Percentiles rank a stretch among this genome's conserved stretches.
Evolutionary conservation across 2,329 filamentous ascomycete genomes (phyloP).

Genomic region (Sporothrix phasma): DNA sequence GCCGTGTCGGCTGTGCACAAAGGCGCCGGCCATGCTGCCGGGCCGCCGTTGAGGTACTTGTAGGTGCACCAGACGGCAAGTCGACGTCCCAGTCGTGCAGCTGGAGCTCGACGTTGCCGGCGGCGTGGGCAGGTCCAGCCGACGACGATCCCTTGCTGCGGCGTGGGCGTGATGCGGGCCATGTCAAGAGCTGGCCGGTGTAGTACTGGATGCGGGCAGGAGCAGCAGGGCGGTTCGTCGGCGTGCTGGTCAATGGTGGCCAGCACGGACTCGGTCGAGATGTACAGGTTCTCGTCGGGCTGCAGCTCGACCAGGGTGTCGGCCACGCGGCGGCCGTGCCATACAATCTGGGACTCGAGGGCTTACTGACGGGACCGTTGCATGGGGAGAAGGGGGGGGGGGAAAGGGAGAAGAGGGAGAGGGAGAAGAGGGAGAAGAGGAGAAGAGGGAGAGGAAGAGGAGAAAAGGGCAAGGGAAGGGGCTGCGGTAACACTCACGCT

Average conservation of each 20-base stretch:
- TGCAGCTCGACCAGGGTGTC: conserved; percentile 66
- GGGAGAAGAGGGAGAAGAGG: too few species aligned
- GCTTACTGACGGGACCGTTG: conserved; percentile 51
- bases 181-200: conserved; percentile 87
- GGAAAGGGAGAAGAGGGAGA: too few species aligned
- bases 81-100: conserved; percentile 87
- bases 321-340: conserved; percentile 56
- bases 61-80: conserved; percentile 87
- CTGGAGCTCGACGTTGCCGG: conserved; percentile 67
- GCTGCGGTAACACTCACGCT: conserved; percentile 34
- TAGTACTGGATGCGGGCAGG: conserved; percentile 84
- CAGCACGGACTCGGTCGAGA: conserved; percentile 63
- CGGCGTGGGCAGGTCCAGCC: conserved; percentile 54
- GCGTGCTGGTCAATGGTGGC: conserved; percentile 65
- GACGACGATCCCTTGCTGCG: conserved; percentile 44
- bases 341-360: conserved; percentile 67
- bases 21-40: conserved; percentile 68
- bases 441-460: too few species aligned
- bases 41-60: conserved; percentile 87
- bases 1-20: conserved; percentile 68
- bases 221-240: conserved; percentile 64
- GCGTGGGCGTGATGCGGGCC: conserved; percentile 66
- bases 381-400: too few species aligned
- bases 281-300: conserved; percentile 48
- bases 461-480: neutral